Base-by-base conservation (phyloP, 176 grass and related monocot species). In the Juncus effusus region DNA sequence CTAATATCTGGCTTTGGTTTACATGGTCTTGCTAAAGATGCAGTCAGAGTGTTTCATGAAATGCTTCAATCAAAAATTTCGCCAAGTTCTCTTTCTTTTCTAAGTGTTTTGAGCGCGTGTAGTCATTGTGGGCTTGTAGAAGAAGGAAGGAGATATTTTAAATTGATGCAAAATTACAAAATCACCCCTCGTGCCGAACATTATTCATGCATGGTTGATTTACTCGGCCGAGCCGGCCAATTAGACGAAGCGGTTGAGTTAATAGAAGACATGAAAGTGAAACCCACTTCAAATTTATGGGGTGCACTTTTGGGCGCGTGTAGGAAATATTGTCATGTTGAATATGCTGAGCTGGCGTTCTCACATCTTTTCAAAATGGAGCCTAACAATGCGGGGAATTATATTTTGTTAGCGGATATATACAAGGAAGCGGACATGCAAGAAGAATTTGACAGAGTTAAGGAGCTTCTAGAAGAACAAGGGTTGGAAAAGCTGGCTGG, bases 331-430 rank as follows among this genome's bases (percentile, higher is more conserved):
- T 67, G 71, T 10, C 77, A 86, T 61, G 82, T 89, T 40, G 85
- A 96, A 66, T 86, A 85, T 36, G 85, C 80, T 0, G 88, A 89
- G 85, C 74, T 84, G 82, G 88, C 93, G 28, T 96, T 84, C 50
- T 79, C 77, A 49, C 82, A 45, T 79, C 82, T 96, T 13, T 89
- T 96, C 38, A 74, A 96, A 42, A 87, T 91, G 19, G 93, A 96
- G 65, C 93, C 93, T 7, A 65, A 41, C 44, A 96, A 96, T 83
- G 81, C 93, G 7, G 93, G 88, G 58, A 96, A 96, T 60, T 96
- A 96, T 77, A 79, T 92, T n/a, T 77, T 97, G 14, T 69, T 92
- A 49, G 82, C 87, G 65, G 93, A 89, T 72, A 87, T 97, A 41
- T 97, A 92, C 81, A 81, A 70, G 45, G 82, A 65, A 62, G 93